Base-by-base conservation (phyloP, 805 yeast species). In the baker's yeast (Saccharomyces cerevisiae) region DNA sequence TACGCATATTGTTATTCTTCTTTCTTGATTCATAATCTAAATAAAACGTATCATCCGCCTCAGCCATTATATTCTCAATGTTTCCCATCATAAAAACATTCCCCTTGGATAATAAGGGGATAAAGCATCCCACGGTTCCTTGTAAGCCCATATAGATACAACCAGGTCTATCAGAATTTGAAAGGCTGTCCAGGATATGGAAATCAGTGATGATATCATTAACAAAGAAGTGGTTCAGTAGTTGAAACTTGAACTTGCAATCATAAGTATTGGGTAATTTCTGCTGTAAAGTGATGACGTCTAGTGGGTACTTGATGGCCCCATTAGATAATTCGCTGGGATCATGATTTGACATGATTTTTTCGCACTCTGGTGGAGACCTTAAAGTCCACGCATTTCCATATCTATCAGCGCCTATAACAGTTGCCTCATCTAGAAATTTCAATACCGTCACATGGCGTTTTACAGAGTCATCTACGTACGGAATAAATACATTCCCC, bases 391-490 rank as follows among this genome's bases (percentile, higher is more conserved):
- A 83, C 0, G 90, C 49, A 61, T 85, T 88, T 0, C 98, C 97
- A 70, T 87, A 89, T 63, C 83, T 84, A 66, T 94, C 98, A 13
- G 96, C 96, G 0, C 88, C 89, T 46, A 86, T 73, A 0, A 87
- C 80, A 0, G 97, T 89, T 53, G 82, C 82, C 57, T 81, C 79
- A 66, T 94, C 98, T 4, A 94, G 70, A 58, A 81, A 70, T 2
- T 75, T 64, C 47, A 85, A 60, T 2, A 82, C 61, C 0, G 95
- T 85, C 3, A 85, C 76, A 62, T 85, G 87, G 31, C 97, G 73
- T 32, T 83, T 76, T 41, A 84, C 70, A 0, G 76, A 67, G 69
- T 94, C 98, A 63, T 83, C 90, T 1, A 82, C 83, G 54, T 91
- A 73, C 1, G 85, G 79, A 6, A 81, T 63, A 61, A 92, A 87